phyloP scores from a whole-genome alignment of 768 basidiomycete species.

The Suillus decipiens region DNA sequence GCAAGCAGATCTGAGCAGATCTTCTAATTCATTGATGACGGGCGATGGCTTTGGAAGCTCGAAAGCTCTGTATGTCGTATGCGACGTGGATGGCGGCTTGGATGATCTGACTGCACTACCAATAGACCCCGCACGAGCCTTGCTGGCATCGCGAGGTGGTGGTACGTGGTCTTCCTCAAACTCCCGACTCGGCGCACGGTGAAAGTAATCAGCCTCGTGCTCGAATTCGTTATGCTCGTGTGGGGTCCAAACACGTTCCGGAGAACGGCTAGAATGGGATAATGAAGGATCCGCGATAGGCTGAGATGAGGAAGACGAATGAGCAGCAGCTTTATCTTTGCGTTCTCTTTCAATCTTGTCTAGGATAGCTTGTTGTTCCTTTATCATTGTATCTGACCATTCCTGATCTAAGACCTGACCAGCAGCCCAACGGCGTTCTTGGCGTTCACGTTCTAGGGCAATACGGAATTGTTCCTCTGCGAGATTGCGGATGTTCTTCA shows the following conservation, averaged over 20 bases:
- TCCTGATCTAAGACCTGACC: constrained; percentile 36
- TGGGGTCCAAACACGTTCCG: constrained; percentile 23
- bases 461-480: constrained; percentile 48
- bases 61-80: constrained; percentile 20
- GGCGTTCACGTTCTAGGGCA: constrained; percentile 49
- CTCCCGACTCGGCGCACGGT: constrained; percentile 19
- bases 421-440: constrained; percentile 50
- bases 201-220: constrained; percentile 25
- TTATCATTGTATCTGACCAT: constrained; percentile 36
- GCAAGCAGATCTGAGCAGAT: constrained; percentile 23
- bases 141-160: constrained; percentile 17
- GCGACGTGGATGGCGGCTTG: constrained; percentile 28
- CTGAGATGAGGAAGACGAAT: constrained; percentile 14
- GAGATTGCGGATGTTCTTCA: constrained; percentile 45
- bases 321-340: constrained; percentile 23
- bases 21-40: constrained; percentile 32
- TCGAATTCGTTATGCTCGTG: constrained; percentile 25
- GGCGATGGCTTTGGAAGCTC: constrained; percentile 24
- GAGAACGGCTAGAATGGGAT: constrained; percentile 16
- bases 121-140: constrained; percentile 29
- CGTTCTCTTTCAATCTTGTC: constrained; percentile 47
- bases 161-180: constrained; percentile 27
- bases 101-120: constrained; percentile 27
- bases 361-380: constrained; percentile 47
- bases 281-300: constrained; percentile 6